Evolutionary conservation across 1,139 yeast species (phyloP).

Genomic region (Magnusiomyces fungicola): DNA sequence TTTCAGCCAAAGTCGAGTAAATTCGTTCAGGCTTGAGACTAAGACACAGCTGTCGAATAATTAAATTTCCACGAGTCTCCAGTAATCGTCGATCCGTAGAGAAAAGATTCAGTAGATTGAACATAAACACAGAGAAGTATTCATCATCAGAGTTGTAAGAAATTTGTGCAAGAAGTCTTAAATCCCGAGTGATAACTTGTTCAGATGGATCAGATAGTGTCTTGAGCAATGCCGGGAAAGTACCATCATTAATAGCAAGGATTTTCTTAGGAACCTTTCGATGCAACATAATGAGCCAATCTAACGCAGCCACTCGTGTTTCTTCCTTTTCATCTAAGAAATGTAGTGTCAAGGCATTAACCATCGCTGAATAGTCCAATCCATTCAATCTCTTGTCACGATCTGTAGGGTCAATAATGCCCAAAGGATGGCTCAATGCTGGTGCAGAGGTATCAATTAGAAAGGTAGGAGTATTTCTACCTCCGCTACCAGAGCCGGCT

Average conservation of each 20-base stretch:
- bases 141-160: conserved; percentile 71
- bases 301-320: conserved; percentile 77
- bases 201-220: conserved; percentile 84
- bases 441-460: neutral
- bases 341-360: conserved; percentile 54
- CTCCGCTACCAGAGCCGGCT: neutral
- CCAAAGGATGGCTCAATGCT: neutral
- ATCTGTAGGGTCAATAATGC: neutral
- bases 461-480: neutral
- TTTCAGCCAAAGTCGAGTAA: conserved; percentile 72
- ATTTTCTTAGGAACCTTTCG: conserved; percentile 58
- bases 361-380: conserved; percentile 51
- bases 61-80: conserved; percentile 73
- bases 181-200: conserved; percentile 69
- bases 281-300: conserved; percentile 85
- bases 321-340: conserved; percentile 67
- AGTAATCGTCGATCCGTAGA: conserved; percentile 56
- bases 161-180: conserved; percentile 71
- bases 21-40: conserved; percentile 78
- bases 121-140: conserved; percentile 70
- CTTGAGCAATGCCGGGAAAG: conserved; percentile 69
- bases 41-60: conserved; percentile 75
- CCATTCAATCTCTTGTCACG: conserved; percentile 10
- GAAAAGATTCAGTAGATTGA: conserved; percentile 61
- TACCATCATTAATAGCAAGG: conserved; percentile 52